phyloP scores from a whole-genome alignment of 257 asterid species.

The Henckelia pumila region DNA sequence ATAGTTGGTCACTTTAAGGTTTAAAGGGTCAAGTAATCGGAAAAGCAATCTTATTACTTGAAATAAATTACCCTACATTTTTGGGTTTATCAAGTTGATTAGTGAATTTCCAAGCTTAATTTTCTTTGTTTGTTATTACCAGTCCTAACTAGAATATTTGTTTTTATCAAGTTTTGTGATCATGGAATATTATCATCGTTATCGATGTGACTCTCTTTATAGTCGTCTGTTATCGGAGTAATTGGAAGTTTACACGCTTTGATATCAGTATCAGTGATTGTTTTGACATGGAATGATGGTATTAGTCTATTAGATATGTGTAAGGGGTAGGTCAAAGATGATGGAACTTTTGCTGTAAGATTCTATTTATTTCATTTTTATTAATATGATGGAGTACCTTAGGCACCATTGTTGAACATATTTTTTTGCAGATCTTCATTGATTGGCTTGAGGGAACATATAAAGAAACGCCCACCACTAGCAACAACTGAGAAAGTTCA shows the following conservation, averaged over 20 bases:
- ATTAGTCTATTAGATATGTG: no score
- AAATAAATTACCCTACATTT: no score
- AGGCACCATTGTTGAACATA: background rate
- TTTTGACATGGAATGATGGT: background rate
- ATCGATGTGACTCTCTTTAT: background rate
- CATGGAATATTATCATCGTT: slow-evolving; percentile 1
- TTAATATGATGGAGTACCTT: no score
- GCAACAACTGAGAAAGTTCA: slow-evolving; percentile 96
- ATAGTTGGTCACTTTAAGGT: background rate
- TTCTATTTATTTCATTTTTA: background rate
- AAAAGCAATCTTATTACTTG: no score
- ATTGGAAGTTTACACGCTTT: background rate
- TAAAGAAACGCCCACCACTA: slow-evolving; percentile 97
- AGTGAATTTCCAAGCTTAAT: no score
- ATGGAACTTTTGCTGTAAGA: background rate
- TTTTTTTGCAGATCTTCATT: slow-evolving; percentile 57
- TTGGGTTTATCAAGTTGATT: no score
- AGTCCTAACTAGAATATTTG: background rate
- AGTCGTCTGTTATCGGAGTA: background rate
- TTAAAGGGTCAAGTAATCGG: no score
- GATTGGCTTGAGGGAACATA: slow-evolving; percentile 83
- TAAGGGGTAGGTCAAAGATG: no score
- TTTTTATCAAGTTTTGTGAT: background rate
- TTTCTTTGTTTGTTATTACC: no score
- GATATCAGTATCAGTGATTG: background rate